Conservation (phyloP, 352 stramenopile genomes). For the Globisporangium nunn region DNA sequence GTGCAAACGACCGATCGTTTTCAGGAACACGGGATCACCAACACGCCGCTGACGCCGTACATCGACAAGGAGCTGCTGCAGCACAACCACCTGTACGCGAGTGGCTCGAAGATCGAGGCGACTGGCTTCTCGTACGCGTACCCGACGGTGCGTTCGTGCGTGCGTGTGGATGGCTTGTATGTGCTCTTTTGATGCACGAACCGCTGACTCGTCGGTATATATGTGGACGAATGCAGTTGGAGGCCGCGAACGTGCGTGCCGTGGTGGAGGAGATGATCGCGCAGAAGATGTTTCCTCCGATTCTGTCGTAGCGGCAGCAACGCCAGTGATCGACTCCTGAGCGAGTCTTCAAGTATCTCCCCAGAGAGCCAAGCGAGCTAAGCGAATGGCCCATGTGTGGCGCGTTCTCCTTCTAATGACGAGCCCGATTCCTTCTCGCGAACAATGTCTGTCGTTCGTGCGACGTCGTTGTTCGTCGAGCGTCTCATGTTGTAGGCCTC, state of each 20-base stretch:
- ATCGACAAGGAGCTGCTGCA: constrained; percentile 85
- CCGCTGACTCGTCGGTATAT: background rate
- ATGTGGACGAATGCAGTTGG: constrained; percentile 23
- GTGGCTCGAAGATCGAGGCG: constrained; percentile 71
- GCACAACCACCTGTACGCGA: constrained; percentile 76
- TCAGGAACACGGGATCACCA: constrained; percentile 69
- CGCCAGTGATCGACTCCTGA: too few relatives aligned
- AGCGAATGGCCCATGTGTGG: too few relatives aligned
- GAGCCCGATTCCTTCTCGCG: too few relatives aligned
- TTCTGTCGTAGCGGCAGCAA: constrained; percentile 31
- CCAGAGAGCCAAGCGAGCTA: too few relatives aligned
- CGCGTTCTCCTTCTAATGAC: too few relatives aligned
- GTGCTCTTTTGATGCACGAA: background rate
- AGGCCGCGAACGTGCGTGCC: constrained; percentile 43
- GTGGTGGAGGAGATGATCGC: constrained; percentile 69
- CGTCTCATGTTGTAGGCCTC: background rate
- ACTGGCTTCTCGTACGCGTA: constrained; percentile 73
- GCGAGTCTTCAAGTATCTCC: too few relatives aligned
- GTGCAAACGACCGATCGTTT: background rate
- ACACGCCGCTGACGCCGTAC: constrained; percentile 82
- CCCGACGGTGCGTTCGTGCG: constrained; percentile 33
- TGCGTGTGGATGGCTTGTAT: background rate
- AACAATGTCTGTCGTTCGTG: too few relatives aligned
- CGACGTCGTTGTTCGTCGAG: background rate
- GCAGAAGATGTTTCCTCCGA: constrained; percentile 75